phyloP scores from a whole-genome alignment of 2,329 filamentous ascomycete genomes.

The Teratosphaeriaceae sp. region DNA sequence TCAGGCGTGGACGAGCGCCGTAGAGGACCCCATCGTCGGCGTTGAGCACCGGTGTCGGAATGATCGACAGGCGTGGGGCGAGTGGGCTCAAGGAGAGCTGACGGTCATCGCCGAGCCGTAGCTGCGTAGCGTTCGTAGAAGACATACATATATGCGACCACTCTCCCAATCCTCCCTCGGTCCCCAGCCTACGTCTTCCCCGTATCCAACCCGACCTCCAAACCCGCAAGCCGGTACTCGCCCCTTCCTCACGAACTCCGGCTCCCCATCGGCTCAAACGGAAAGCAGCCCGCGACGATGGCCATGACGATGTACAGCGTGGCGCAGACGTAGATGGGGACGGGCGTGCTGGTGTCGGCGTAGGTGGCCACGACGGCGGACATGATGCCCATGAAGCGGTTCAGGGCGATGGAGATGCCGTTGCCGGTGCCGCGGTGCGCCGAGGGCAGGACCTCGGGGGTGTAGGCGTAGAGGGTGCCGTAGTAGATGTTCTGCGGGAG shows the following conservation, averaged over 20 bases:
- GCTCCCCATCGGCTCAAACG: conserved; percentile 60
- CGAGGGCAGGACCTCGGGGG: conserved; percentile 54
- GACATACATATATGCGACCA: too few species aligned
- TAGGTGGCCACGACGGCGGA: conserved; percentile 60
- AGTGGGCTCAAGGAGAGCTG: too few species aligned
- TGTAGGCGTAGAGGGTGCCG: conserved; percentile 58
- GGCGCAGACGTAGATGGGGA: conserved; percentile 64
- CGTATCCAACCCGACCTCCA: too few species aligned
- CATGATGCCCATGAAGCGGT: conserved; percentile 68
- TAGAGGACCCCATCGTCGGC: too few species aligned
- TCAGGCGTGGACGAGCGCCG: too few species aligned
- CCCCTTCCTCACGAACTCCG: conserved; percentile 46
- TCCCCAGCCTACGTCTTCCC: too few species aligned
- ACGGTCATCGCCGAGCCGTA: too few species aligned
- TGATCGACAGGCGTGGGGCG: too few species aligned
- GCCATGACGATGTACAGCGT: conserved; percentile 59
- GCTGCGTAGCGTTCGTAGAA: too few species aligned
- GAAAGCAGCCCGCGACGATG: conserved; percentile 50
- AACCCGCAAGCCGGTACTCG: too few species aligned
- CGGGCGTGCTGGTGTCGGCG: conserved; percentile 48
- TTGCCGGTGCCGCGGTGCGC: conserved; percentile 70
- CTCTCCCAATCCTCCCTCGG: too few species aligned
- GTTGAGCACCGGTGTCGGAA: too few species aligned
- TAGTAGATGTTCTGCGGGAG: conserved; percentile 59
- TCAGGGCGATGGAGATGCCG: conserved; percentile 60